phyloP scores from a whole-genome alignment of 805 yeast species.

The Henningerozyma blattae region DNA sequence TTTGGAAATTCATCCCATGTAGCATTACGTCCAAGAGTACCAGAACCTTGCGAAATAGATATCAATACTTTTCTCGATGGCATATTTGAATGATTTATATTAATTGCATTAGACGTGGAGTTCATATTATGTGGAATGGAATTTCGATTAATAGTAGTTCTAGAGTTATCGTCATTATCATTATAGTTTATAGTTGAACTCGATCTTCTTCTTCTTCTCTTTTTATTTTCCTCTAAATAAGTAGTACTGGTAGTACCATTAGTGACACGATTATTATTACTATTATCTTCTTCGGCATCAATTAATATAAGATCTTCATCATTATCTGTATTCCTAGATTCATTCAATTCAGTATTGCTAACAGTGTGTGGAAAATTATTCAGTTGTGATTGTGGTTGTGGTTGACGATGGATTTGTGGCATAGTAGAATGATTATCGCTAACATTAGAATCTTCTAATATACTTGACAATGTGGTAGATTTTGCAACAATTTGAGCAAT shows the following conservation, averaged over 20 bases:
- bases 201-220: background rate
- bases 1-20: conserved; percentile 97
- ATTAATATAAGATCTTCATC: conserved; percentile 4
- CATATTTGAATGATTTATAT: no score
- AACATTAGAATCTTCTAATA: conserved; percentile 29
- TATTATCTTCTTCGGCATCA: background rate
- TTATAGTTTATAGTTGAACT: conserved; percentile 8
- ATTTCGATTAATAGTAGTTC: no score
- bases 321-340: conserved; percentile 22
- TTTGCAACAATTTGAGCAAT: conserved; percentile 71
- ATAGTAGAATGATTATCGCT: no score
- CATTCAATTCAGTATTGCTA: no score
- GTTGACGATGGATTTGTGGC: no score
- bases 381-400: no score
- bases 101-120: background rate
- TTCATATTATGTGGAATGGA: no score
- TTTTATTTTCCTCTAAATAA: no score
- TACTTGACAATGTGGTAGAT: conserved; percentile 40
- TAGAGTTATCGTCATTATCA: conserved; percentile 1
- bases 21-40: conserved; percentile 76
- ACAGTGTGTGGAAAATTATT: no score
- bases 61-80: conserved; percentile 47
- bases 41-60: conserved; percentile 76
- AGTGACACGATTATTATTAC: background rate
- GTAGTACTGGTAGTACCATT: no score